Conservation (phyloP, 2,329 filamentous ascomycete genomes). For the Myotisia sp. region DNA sequence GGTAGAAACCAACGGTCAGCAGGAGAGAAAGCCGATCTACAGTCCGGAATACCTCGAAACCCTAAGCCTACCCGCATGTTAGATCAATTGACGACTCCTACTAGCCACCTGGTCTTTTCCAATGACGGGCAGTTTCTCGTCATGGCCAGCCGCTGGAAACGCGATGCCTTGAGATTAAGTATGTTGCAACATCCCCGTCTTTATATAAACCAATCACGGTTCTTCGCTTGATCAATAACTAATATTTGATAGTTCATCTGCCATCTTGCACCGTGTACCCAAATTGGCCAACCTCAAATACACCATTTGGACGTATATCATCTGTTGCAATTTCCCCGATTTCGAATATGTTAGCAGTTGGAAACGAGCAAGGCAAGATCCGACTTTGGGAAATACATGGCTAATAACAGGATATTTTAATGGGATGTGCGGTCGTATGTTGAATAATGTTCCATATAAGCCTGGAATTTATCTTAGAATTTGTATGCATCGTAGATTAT, state of each 20-base stretch:
- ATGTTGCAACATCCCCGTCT: slow-evolving; percentile 14
- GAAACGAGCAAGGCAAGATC: slow-evolving; percentile 78
- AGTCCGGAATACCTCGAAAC: slow-evolving; percentile 43
- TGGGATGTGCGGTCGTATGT: no score
- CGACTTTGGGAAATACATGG: slow-evolving; percentile 76
- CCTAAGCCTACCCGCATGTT: slow-evolving; percentile 61
- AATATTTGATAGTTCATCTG: slow-evolving; percentile 50
- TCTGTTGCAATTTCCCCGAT: slow-evolving; percentile 53
- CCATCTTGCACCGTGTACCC: slow-evolving; percentile 86
- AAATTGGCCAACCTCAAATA: slow-evolving; percentile 91
- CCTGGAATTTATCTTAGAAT: no score
- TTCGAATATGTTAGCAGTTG: slow-evolving; percentile 64
- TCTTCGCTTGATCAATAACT: slow-evolving; percentile 7
- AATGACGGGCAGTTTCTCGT: slow-evolving; percentile 80
- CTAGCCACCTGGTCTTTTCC: slow-evolving; percentile 66
- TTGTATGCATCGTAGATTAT: no score
- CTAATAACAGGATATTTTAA: slow-evolving; percentile 31
- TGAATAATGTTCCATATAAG: no score
- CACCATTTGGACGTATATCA: slow-evolving; percentile 72
- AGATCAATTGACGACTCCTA: slow-evolving; percentile 76
- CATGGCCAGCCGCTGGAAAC: slow-evolving; percentile 75
- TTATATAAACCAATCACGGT: no score
- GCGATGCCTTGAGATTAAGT: slow-evolving; percentile 64
- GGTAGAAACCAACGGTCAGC: slow-evolving; percentile 12
- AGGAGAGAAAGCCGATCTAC: slow-evolving; percentile 16